Percentiles rank a stretch among this genome's conserved stretches.
Conservation (phyloP, 208 protist genomes). For the Acanthamoeba royreba region DNA sequence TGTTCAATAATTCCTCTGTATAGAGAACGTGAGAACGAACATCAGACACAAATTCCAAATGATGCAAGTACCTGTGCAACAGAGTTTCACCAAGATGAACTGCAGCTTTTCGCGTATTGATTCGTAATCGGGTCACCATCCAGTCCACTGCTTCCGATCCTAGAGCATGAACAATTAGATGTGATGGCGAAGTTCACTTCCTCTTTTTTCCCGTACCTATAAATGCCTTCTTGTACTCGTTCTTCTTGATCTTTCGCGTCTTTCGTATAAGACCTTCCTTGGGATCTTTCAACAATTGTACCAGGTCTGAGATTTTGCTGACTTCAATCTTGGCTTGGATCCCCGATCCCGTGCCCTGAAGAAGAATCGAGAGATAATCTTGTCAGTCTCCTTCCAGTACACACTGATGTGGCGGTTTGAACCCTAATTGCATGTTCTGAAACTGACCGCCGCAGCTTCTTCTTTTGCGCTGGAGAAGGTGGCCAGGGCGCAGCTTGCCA, state of each 20-base stretch:
- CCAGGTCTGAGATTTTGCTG: constrained; percentile 8
- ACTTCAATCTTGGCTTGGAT: not conserved
- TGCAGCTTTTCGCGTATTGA: not conserved
- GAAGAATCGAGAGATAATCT: too few species aligned
- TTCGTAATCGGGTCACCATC: not conserved
- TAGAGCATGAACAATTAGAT: not conserved
- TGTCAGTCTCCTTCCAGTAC: too few species aligned
- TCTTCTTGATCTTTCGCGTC: not conserved
- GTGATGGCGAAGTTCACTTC: too few species aligned
- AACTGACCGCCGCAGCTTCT: not conserved
- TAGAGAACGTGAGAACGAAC: too few species aligned
- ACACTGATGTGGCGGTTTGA: too few species aligned
- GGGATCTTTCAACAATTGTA: not conserved
- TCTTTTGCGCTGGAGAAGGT: not conserved
- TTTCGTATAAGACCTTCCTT: not conserved
- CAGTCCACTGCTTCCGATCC: not conserved
- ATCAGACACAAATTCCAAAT: not conserved
- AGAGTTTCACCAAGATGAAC: constrained; percentile 6
- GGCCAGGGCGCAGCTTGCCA: not conserved
- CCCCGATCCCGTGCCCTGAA: too few species aligned
- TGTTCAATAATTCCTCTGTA: constrained; percentile 14
- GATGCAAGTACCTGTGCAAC: not conserved
- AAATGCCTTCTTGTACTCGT: not conserved
- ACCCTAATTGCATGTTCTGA: not conserved
- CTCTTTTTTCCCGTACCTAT: not conserved